Evolutionary conservation across 331 rosid species (phyloP).

Genomic region (Pyracantha coccinea): DNA sequence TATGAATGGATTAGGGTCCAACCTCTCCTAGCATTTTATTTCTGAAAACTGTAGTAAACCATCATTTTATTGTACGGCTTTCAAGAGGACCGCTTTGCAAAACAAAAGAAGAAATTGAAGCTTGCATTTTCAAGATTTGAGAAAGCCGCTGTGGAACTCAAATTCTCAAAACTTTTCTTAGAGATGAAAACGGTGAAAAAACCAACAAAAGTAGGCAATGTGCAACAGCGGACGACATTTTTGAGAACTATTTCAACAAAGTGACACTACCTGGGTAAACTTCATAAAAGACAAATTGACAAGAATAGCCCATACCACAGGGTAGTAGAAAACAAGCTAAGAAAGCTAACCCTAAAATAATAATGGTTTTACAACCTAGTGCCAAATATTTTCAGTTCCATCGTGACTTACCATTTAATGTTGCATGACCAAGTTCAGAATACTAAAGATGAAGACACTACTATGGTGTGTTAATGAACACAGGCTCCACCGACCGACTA

Average conservation of each 20-base stretch:
- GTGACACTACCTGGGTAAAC: neutral
- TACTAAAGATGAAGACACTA: neutral
- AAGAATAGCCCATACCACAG: neutral
- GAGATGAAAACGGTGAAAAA: neutral
- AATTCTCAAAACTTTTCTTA: neutral
- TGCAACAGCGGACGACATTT: neutral
- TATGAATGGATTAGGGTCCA: neutral
- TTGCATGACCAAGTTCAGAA: neutral
- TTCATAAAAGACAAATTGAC: neutral
- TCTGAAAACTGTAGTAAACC: too few species aligned
- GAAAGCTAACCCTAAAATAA: neutral
- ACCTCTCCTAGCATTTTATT: neutral
- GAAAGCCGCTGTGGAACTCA: neutral
- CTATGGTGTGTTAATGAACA: neutral
- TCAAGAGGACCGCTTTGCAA: neutral
- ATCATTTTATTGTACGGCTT: neutral
- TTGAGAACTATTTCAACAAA: neutral
- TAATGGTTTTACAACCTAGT: too few species aligned
- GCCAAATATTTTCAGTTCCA: too few species aligned
- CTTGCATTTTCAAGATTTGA: neutral
- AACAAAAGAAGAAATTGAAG: neutral
- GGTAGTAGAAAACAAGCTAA: neutral
- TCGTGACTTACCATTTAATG: too few species aligned
- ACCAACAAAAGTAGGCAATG: neutral
- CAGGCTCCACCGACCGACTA: neutral